phyloP scores from a whole-genome alignment of 768 basidiomycete species.

The Boletus pseudo-olivaceus region DNA sequence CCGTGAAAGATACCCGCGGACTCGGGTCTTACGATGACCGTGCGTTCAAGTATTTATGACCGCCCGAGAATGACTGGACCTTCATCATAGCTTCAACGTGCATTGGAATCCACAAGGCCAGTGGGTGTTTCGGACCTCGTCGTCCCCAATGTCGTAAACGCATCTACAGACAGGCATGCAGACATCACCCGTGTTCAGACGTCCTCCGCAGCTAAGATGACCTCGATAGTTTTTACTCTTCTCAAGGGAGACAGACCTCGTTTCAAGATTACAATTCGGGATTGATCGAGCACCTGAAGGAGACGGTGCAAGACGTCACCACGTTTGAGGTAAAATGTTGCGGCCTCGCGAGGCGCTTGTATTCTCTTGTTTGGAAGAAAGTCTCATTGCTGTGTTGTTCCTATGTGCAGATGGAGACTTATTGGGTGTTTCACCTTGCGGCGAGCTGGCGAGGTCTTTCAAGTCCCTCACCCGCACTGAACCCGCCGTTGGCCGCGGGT shows the following conservation, averaged over 20 bases:
- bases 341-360: neutral
- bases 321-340: constrained; percentile 59
- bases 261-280: constrained; percentile 71
- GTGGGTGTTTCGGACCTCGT: constrained; percentile 34
- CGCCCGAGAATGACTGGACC: constrained; percentile 2
- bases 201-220: constrained; percentile 6
- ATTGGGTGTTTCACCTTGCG: constrained; percentile 78
- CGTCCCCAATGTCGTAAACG: constrained; percentile 51
- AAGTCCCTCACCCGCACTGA: constrained; percentile 18
- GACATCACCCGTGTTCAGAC: neutral
- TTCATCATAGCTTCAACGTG: constrained; percentile 41
- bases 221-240: constrained; percentile 70
- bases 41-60: constrained; percentile 28
- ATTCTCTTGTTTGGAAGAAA: neutral
- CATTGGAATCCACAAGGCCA: constrained; percentile 46
- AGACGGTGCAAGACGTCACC: constrained; percentile 48
- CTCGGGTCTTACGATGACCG: constrained; percentile 45
- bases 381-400: neutral
- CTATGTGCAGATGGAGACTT: constrained; percentile 74
- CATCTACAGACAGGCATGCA: constrained; percentile 75
- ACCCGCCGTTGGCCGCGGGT: constrained; percentile 44
- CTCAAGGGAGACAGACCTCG: constrained; percentile 78
- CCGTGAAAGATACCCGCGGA: constrained; percentile 56
- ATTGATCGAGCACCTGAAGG: constrained; percentile 55
- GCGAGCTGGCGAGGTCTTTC: constrained; percentile 53